These are phyloP conservation scores for Neurospora sp. DNA, from an alignment of 495 filamentous ascomycete genomes.

Conservation along the genomic window DNA sequence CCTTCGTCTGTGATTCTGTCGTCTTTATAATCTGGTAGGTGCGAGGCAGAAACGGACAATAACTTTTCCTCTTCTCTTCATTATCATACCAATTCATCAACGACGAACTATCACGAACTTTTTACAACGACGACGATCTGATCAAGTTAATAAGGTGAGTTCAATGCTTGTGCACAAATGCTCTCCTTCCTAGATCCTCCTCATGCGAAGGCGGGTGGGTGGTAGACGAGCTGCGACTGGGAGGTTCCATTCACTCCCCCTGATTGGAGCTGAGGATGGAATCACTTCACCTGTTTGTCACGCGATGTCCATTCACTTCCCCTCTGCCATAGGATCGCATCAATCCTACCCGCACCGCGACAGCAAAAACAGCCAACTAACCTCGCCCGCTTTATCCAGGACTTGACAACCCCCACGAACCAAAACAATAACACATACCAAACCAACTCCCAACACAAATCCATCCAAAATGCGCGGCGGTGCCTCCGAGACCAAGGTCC, in stretches of 20 bases:
- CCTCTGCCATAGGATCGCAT: not conserved
- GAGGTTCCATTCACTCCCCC: not conserved
- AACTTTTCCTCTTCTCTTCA: not conserved
- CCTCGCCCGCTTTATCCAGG: not conserved
- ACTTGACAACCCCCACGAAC: not conserved
- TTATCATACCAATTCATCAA: not conserved
- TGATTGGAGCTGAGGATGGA: not conserved
- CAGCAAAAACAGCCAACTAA: not conserved
- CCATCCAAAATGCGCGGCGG: conserved; percentile 66
- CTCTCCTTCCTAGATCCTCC: not conserved
- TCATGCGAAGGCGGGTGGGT: not conserved
- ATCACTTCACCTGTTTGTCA: not conserved
- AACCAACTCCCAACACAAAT: conserved; percentile 15
- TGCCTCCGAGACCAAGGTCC: conserved; percentile 62
- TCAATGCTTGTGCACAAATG: not conserved
- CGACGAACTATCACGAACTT: not conserved
- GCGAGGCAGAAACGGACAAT: not conserved
- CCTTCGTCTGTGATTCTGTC: not conserved
- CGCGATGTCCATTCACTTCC: not conserved
- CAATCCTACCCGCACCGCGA: not conserved
- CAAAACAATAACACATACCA: not conserved
- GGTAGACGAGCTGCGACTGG: not conserved
- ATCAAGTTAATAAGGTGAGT: not conserved
- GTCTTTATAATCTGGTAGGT: not conserved
- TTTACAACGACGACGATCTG: not conserved